Evolutionary conservation across 768 basidiomycete species (phyloP).

Genomic region (Amanita thiersii): DNA sequence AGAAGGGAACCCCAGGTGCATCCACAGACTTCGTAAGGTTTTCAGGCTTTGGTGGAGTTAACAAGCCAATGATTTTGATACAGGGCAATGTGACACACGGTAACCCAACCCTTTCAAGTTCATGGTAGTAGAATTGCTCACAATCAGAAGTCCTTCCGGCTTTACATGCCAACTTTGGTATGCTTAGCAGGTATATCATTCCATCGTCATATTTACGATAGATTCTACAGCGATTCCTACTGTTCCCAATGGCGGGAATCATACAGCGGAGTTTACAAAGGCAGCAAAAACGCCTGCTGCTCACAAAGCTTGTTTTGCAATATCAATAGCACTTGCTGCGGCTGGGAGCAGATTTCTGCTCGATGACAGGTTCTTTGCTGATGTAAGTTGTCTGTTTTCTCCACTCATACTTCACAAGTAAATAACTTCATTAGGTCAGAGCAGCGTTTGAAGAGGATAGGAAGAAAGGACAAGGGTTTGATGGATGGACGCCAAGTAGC

Average conservation of each 20-base stretch:
- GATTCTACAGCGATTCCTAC: constrained; percentile 76
- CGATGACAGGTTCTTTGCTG: constrained; percentile 54
- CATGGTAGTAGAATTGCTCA: neutral
- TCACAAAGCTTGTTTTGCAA: constrained; percentile 58
- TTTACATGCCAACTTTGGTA: constrained; percentile 69
- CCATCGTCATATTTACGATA: neutral
- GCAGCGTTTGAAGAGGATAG: no score
- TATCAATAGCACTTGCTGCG: constrained; percentile 65
- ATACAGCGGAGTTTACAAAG: constrained; percentile 63
- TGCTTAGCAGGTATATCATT: constrained; percentile 10
- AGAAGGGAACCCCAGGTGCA: constrained; percentile 59
- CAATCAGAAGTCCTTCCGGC: constrained; percentile 52
- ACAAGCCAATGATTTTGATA: neutral
- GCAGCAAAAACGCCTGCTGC: constrained; percentile 52
- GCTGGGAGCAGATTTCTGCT: constrained; percentile 60
- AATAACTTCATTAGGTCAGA: no score
- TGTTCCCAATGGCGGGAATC: constrained; percentile 64
- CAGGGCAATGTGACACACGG: constrained; percentile 75
- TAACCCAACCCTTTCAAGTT: constrained; percentile 19
- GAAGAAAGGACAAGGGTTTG: no score
- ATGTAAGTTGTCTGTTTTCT: constrained; percentile 38
- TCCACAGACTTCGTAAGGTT: constrained; percentile 82
- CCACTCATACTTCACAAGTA: no score
- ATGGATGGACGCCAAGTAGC: no score
- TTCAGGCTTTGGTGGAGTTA: neutral